These are phyloP conservation scores for Teratosphaeria viscida DNA, from an alignment of 2,329 filamentous ascomycete species.

Conservation along the genomic window DNA sequence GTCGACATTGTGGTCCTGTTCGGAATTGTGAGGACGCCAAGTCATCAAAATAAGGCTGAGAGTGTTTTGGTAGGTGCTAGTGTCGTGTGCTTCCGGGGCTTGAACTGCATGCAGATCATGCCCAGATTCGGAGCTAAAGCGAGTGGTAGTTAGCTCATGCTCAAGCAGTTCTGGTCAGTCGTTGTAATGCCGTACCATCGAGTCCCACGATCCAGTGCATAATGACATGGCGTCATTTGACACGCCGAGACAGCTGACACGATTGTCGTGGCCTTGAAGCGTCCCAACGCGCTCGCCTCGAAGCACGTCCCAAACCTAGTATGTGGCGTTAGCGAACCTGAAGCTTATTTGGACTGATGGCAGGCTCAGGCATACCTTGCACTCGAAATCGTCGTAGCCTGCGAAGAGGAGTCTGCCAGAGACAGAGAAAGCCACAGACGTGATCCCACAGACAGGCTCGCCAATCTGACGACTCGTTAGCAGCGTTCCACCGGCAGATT, in stretches of 20 bases:
- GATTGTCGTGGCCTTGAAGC: slow-evolving; percentile 93
- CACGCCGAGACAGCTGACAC: slow-evolving; percentile 95
- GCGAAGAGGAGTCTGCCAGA: slow-evolving; percentile 92
- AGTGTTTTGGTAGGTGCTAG: background rate
- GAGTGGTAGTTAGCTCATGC: slow-evolving; percentile 10
- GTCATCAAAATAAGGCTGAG: slow-evolving; percentile 2
- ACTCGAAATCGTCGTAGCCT: slow-evolving; percentile 98
- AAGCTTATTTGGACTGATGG: background rate
- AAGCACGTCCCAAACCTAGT: slow-evolving; percentile 91
- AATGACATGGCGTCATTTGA: slow-evolving; percentile 98
- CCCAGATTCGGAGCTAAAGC: slow-evolving; percentile 42
- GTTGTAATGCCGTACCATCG: slow-evolving; percentile 59
- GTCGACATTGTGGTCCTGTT: background rate
- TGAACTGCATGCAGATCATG: slow-evolving; percentile 24
- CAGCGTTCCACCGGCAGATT: background rate
- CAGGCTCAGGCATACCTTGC: slow-evolving; percentile 64
- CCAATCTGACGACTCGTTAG: slow-evolving; percentile 57
- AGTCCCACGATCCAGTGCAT: slow-evolving; percentile 99
- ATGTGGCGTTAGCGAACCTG: background rate
- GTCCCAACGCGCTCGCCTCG: slow-evolving; percentile 95
- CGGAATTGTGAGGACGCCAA: background rate
- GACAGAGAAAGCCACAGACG: slow-evolving; percentile 94
- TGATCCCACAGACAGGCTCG: slow-evolving; percentile 94
- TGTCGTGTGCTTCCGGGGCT: slow-evolving; percentile 1
- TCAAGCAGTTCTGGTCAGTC: background rate